phyloP scores from a whole-genome alignment of 2,329 filamentous ascomycete genomes.

The Fusarium udum region DNA sequence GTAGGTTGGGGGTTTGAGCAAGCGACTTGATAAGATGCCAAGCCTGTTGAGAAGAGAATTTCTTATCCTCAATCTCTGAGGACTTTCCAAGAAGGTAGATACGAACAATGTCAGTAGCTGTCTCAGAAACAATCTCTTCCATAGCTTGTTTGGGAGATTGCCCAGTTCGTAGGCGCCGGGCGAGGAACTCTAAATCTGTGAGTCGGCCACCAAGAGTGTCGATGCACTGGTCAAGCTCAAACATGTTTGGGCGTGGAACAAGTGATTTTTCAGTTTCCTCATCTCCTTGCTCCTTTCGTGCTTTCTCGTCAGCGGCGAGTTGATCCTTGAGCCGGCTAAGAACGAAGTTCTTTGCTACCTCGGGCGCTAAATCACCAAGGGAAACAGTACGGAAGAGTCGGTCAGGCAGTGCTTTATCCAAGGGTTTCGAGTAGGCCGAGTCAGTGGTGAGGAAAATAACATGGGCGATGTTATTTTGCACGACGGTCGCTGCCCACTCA shows the following conservation, averaged over 20 bases:
- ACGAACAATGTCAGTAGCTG: slow-evolving; percentile 89
- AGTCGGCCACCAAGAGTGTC: slow-evolving; percentile 85
- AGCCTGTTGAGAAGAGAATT: slow-evolving; percentile 86
- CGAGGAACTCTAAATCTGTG: slow-evolving; percentile 94
- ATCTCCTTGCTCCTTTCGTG: slow-evolving; percentile 37
- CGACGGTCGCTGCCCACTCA: slow-evolving; percentile 88
- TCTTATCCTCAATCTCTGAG: slow-evolving; percentile 58
- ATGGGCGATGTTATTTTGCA: slow-evolving; percentile 88
- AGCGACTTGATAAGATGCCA: slow-evolving; percentile 89
- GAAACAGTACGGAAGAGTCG: slow-evolving; percentile 88
- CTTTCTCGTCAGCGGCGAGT: slow-evolving; percentile 43
- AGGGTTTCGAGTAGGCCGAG: slow-evolving; percentile 84
- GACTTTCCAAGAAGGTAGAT: slow-evolving; percentile 82
- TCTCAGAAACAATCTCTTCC: slow-evolving; percentile 87
- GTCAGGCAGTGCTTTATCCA: slow-evolving; percentile 88
- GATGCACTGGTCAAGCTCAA: slow-evolving; percentile 83
- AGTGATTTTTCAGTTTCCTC: slow-evolving; percentile 37
- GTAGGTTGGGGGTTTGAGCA: slow-evolving; percentile 71
- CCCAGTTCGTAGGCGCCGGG: slow-evolving; percentile 87
- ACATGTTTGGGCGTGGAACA: slow-evolving; percentile 58
- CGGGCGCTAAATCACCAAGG: slow-evolving; percentile 84
- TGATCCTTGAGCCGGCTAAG: slow-evolving; percentile 75
- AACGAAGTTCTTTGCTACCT: slow-evolving; percentile 91
- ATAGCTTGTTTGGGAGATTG: slow-evolving; percentile 85
- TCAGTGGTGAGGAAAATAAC: slow-evolving; percentile 95